Conservation (phyloP, 2,329 filamentous ascomycete species). For the Orbilia javanica region DNA sequence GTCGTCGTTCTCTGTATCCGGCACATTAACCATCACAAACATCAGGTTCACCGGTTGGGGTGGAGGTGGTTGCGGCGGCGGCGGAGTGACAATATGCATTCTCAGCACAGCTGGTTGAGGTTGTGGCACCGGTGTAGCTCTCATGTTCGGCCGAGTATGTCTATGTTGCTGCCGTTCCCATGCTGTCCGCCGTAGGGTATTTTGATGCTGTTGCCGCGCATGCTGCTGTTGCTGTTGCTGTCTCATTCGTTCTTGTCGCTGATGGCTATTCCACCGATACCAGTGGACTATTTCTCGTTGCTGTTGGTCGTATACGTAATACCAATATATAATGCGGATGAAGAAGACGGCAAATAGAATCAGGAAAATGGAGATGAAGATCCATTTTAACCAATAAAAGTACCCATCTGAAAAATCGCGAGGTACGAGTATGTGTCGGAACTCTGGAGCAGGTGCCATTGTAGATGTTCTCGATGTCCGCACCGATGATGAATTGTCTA, state of each 20-base stretch:
- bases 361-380: background rate
- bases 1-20: slow-evolving; percentile 6
- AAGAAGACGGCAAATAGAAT: background rate
- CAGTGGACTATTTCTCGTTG: background rate
- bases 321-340: slow-evolving; percentile 21
- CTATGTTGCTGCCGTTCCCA: slow-evolving; percentile 1
- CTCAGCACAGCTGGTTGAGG: slow-evolving; percentile 35
- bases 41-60: slow-evolving; percentile 30
- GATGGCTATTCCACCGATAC: slow-evolving; percentile 1
- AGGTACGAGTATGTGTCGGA: background rate
- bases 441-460: background rate
- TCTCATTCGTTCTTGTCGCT: slow-evolving; percentile 4
- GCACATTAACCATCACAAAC: slow-evolving; percentile 41
- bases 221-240: slow-evolving; percentile 4
- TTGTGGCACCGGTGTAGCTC: background rate
- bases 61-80: slow-evolving; percentile 22
- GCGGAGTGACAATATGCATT: slow-evolving; percentile 30
- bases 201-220: slow-evolving; percentile 4
- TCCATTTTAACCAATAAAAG: background rate
- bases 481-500: background rate
- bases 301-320: background rate
- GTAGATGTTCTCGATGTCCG: background rate
- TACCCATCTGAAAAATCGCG: background rate
- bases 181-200: background rate
- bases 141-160: slow-evolving; percentile 25